Evolutionary conservation across 306 rosid genomes (phyloP).

Genomic region (Ormosia semicastrata): DNA sequence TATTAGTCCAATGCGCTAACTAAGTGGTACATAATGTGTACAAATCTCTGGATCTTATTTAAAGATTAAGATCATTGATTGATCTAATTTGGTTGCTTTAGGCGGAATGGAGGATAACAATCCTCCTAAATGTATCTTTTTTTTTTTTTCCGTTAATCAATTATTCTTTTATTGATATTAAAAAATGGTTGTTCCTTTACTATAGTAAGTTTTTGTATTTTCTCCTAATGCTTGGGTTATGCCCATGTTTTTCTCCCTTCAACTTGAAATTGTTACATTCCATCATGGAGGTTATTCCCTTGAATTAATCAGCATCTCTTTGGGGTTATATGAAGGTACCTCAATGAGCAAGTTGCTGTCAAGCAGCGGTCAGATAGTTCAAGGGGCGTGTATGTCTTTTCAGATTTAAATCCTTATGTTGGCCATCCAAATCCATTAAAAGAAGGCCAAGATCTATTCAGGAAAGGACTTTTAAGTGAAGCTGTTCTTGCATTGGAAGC

Average conservation of each 20-base stretch:
- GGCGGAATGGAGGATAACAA: not conserved
- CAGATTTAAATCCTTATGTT: conserved; percentile 98
- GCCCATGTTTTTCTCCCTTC: not conserved
- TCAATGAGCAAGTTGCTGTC: conserved; percentile 73
- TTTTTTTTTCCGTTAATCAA: not conserved
- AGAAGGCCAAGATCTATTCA: conserved; percentile 98
- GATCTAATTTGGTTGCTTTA: not conserved
- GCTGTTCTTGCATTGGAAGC: conserved; percentile 99
- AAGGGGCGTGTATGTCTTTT: conserved; percentile 85
- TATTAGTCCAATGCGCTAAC: not conserved
- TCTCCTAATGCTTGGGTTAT: not conserved
- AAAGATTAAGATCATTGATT: not conserved
- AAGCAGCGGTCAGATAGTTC: conserved; percentile 68
- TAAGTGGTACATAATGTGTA: not conserved
- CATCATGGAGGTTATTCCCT: not conserved
- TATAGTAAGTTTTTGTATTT: not conserved
- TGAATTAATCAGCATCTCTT: conserved; percentile 30
- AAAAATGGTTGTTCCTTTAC: not conserved
- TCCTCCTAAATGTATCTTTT: not conserved
- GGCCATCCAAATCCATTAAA: conserved; percentile 92
- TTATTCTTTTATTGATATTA: not conserved
- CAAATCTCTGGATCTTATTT: not conserved
- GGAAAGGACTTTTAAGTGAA: conserved; percentile 96
- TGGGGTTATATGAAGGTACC: conserved; percentile 53
- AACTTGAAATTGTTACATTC: not conserved